Conservation (phyloP, 306 rosid species). For the Cotoneaster glaucophyllus region DNA sequence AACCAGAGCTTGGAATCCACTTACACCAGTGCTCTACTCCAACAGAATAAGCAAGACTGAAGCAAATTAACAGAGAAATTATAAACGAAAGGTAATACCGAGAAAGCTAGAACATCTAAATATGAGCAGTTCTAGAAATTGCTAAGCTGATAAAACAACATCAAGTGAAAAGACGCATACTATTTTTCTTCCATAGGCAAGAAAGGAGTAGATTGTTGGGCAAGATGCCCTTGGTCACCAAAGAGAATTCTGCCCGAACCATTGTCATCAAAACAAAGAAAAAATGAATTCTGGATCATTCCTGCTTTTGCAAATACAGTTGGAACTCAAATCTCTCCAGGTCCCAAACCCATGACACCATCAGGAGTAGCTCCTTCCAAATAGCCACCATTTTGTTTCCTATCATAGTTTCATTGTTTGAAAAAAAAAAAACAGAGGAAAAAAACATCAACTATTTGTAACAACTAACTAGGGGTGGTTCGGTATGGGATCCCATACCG, state of each 20-base stretch:
- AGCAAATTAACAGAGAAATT: constrained; percentile 6
- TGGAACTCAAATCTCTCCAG: constrained; percentile 55
- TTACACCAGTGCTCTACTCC: constrained; percentile 50
- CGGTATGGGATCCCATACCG: too few relatives aligned
- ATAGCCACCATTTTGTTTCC: constrained; percentile 52
- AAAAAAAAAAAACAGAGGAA: not conserved
- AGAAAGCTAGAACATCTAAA: not conserved
- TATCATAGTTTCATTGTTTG: constrained; percentile 48
- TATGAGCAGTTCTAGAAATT: not conserved
- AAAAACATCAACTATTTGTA: not conserved
- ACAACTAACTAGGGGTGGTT: too few relatives aligned
- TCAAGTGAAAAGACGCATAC: constrained; percentile 26
- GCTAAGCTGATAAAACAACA: not conserved
- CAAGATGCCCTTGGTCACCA: constrained; percentile 46
- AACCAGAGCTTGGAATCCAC: constrained; percentile 35
- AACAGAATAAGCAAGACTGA: constrained; percentile 34
- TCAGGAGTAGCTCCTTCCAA: constrained; percentile 63
- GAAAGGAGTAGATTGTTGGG: constrained; percentile 50
- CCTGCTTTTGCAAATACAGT: constrained; percentile 57
- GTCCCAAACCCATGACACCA: constrained; percentile 69
- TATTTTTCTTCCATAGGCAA: constrained; percentile 29
- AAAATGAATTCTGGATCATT: constrained; percentile 44
- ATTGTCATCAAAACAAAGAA: constrained; percentile 46
- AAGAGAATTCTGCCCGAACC: constrained; percentile 60
- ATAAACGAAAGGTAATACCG: not conserved